Conservation (phyloP, 768 basidiomycete species). For the Amanita thiersii region DNA sequence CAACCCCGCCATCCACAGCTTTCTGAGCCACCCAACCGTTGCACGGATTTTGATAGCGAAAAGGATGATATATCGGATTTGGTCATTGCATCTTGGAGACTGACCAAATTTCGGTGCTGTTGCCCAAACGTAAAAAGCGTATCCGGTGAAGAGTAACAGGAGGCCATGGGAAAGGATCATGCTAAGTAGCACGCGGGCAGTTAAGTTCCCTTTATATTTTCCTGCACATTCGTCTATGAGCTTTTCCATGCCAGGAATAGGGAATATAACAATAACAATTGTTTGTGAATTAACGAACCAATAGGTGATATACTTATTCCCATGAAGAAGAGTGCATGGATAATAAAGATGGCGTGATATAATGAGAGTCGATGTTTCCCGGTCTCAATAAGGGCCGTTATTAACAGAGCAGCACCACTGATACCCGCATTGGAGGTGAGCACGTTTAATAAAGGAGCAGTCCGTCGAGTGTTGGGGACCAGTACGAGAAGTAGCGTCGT, state of each 20-base stretch:
- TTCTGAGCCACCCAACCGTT: conserved; percentile 11
- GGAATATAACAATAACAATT: no score
- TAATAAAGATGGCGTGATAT: conserved; percentile 13
- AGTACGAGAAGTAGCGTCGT: conserved; percentile 10
- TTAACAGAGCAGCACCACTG: conserved; percentile 10
- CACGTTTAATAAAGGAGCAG: conserved; percentile 9
- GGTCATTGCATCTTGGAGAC: conserved; percentile 3
- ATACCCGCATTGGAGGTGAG: conserved; percentile 10
- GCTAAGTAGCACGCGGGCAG: conserved; percentile 4
- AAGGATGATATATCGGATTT: conserved; percentile 12
- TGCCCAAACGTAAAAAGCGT: conserved; percentile 12
- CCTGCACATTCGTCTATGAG: background rate
- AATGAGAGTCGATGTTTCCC: conserved; percentile 9
- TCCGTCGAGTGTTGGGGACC: conserved; percentile 7
- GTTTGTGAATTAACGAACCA: conserved; percentile 1
- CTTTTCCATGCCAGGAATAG: background rate
- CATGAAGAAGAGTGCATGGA: conserved; percentile 12
- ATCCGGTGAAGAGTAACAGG: conserved; percentile 10
- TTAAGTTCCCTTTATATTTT: background rate
- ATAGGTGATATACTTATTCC: conserved; percentile 9
- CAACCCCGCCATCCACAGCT: conserved; percentile 11
- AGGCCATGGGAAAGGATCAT: conserved; percentile 8
- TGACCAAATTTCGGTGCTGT: conserved; percentile 10
- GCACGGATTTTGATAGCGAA: conserved; percentile 9
- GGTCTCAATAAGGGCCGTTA: conserved; percentile 11